phyloP scores from a whole-genome alignment of 106 monocot species.

The Acorus gramineus region DNA sequence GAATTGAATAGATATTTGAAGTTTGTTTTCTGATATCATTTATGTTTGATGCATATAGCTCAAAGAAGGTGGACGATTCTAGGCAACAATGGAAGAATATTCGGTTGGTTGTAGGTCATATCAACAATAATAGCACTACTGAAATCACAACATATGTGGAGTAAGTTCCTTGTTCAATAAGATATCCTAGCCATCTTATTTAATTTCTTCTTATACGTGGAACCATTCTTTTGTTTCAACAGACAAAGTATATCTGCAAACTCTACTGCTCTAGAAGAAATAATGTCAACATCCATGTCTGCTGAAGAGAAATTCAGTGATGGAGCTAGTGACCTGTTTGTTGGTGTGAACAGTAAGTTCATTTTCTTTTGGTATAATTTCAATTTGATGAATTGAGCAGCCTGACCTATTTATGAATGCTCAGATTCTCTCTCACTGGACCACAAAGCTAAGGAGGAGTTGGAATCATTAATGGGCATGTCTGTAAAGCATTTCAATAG shows the following conservation, averaged over 20 bases:
- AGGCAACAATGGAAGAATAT: constrained; percentile 26
- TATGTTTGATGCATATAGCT: constrained; percentile 28
- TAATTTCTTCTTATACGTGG: not conserved
- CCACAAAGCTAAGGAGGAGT: constrained; percentile 17
- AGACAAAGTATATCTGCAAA: constrained; percentile 26
- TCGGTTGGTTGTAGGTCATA: constrained; percentile 22
- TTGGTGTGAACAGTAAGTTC: constrained; percentile 26
- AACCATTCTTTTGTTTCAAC: constrained; percentile 6
- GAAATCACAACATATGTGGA: constrained; percentile 27
- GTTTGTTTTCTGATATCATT: not conserved
- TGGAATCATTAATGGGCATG: constrained; percentile 9
- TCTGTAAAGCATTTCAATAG: constrained; percentile 22
- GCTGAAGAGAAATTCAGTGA: constrained; percentile 22
- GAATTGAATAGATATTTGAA: not conserved
- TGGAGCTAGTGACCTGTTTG: constrained; percentile 20
- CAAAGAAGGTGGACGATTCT: constrained; percentile 36
- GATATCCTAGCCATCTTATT: not conserved
- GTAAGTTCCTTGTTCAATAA: constrained; percentile 20
- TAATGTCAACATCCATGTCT: constrained; percentile 9
- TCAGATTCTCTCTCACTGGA: constrained; percentile 42
- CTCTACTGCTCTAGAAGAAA: constrained; percentile 20
- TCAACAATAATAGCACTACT: constrained; percentile 20
- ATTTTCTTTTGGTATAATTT: not conserved
- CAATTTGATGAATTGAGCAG: not conserved
- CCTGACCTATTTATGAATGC: not conserved